These are phyloP conservation scores for Alnus rubra DNA, from an alignment of 306 rosid genomes.

Conservation along the genomic window DNA sequence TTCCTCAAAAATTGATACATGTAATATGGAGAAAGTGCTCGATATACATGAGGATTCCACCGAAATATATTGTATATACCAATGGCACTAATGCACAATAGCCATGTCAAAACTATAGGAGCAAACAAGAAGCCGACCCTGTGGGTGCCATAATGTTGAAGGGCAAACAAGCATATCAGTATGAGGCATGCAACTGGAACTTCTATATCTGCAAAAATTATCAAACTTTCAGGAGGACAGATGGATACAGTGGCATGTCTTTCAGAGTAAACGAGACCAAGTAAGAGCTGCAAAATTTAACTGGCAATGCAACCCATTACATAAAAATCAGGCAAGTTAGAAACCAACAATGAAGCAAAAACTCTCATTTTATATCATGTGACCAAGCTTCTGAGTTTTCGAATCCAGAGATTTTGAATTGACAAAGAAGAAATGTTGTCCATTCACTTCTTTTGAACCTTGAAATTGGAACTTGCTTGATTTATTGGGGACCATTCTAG, in stretches of 20 bases:
- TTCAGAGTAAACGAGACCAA: slow-evolving; percentile 15
- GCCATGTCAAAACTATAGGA: slow-evolving; percentile 84
- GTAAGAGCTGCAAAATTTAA: slow-evolving; percentile 7
- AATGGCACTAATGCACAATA: slow-evolving; percentile 73
- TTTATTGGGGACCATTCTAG: no score
- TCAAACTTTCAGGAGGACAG: slow-evolving; percentile 28
- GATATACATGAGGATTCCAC: slow-evolving; percentile 71
- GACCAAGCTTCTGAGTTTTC: not conserved
- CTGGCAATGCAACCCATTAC: slow-evolving; percentile 14
- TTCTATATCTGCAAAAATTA: slow-evolving; percentile 67
- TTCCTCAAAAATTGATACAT: slow-evolving; percentile 64
- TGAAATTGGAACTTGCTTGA: no score
- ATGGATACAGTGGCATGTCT: slow-evolving; percentile 13
- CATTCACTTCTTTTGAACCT: not conserved
- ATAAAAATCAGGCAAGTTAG: slow-evolving; percentile 11
- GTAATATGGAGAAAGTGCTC: slow-evolving; percentile 80
- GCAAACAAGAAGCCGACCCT: slow-evolving; percentile 92
- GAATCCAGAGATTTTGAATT: not conserved
- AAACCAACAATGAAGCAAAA: slow-evolving; percentile 5
- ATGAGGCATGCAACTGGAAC: slow-evolving; percentile 81
- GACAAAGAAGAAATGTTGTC: not conserved
- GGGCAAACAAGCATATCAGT: slow-evolving; percentile 81
- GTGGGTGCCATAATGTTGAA: slow-evolving; percentile 97
- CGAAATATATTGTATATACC: slow-evolving; percentile 81
- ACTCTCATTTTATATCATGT: not conserved